phyloP scores from a whole-genome alignment of 768 basidiomycete genomes.

The Hygrocybe coccinea region DNA sequence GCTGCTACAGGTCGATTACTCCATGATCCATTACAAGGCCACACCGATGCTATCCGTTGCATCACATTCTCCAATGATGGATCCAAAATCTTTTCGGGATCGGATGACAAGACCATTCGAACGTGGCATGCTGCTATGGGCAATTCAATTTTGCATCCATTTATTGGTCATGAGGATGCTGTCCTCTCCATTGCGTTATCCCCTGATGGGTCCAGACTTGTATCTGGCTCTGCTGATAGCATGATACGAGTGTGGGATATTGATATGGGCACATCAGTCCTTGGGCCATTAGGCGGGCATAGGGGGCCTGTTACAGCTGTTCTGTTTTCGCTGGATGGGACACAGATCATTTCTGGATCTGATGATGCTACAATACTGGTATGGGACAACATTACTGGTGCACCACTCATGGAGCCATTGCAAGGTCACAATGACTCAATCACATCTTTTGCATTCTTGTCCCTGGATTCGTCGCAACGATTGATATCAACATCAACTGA shows the following conservation, averaged over 20 bases:
- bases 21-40: too few species aligned
- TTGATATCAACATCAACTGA: conserved; percentile 49
- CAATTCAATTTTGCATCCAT: too few species aligned
- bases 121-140: neutral
- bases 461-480: conserved; percentile 44
- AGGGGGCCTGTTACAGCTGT: conserved; percentile 4
- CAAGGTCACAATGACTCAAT: conserved; percentile 4
- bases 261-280: neutral
- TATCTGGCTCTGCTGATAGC: neutral
- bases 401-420: neutral
- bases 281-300: neutral
- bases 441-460: conserved; percentile 40
- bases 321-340: conserved; percentile 15
- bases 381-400: conserved; percentile 15
- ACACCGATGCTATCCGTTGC: too few species aligned
- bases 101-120: neutral
- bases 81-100: neutral
- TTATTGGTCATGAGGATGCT: too few species aligned
- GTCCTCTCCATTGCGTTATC: neutral
- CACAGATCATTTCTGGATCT: conserved; percentile 13
- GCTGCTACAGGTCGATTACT: too few species aligned
- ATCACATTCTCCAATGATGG: neutral
- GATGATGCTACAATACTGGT: conserved; percentile 12
- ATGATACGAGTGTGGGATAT: neutral
- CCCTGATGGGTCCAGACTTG: neutral